Evolutionary conservation across 1,139 yeast species (phyloP).

Genomic region (Pichia sp.): DNA sequence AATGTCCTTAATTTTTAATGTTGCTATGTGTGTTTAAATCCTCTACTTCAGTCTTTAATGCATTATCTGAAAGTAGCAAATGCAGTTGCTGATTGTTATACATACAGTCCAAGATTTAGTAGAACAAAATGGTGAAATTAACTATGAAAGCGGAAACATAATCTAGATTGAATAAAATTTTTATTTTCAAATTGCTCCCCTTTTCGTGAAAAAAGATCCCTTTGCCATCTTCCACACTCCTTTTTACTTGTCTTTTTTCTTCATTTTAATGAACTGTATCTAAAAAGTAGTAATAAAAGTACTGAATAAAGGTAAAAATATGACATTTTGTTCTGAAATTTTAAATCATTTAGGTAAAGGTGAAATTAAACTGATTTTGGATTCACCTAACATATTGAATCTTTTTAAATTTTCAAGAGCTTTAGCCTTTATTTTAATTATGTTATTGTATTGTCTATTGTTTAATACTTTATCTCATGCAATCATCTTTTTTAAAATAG

Average conservation of each 20-base stretch:
- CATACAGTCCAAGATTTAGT: no score
- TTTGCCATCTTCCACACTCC: no score
- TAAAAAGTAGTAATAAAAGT: no score
- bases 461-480: conserved; percentile 18
- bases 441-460: conserved; percentile 16
- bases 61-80: conserved; percentile 36
- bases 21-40: no score
- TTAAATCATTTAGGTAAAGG: conserved; percentile 23
- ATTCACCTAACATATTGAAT: conserved; percentile 8
- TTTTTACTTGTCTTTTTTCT: neutral
- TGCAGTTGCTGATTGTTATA: conserved; percentile 38
- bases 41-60: conserved; percentile 47
- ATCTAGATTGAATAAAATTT: no score
- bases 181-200: no score
- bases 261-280: neutral
- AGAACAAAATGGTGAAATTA: no score
- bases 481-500: conserved; percentile 10
- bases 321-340: conserved; percentile 23
- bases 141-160: no score
- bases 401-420: conserved; percentile 17
- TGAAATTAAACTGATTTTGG: conserved; percentile 14
- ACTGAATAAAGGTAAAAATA: neutral
- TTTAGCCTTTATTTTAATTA: conserved; percentile 17
- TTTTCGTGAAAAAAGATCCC: no score
- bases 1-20: conserved; percentile 59